phyloP scores from a whole-genome alignment of 78 protist species.

The Protostelium mycophagum region DNA sequence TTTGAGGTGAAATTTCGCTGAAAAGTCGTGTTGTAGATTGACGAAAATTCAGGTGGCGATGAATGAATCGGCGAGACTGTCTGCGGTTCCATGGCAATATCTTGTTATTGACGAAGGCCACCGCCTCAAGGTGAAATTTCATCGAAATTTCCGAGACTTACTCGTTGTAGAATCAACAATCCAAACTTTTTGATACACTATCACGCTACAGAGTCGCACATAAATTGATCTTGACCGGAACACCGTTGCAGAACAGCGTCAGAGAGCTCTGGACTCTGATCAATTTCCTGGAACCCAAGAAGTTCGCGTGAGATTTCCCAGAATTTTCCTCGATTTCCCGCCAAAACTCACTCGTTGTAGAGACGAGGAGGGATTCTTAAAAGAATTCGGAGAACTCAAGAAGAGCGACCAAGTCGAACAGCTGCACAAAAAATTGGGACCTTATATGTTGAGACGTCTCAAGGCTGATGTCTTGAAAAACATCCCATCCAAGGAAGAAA shows the following conservation, averaged over 20 bases:
- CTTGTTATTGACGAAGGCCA: slow-evolving; percentile 91
- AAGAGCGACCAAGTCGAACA: slow-evolving; percentile 38
- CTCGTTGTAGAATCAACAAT: slow-evolving; percentile 6
- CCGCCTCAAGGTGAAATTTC: slow-evolving; percentile 72
- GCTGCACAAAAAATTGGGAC: slow-evolving; percentile 74
- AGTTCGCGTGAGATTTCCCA: slow-evolving; percentile 45
- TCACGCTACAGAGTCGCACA: slow-evolving; percentile 17
- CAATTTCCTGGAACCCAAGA: slow-evolving; percentile 67
- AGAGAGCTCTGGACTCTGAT: slow-evolving; percentile 92
- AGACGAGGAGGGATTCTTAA: slow-evolving; percentile 1
- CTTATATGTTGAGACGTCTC: slow-evolving; percentile 84
- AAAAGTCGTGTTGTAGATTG: neutral
- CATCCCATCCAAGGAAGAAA: slow-evolving; percentile 79
- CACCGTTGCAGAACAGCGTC: slow-evolving; percentile 90
- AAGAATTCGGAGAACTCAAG: slow-evolving; percentile 46
- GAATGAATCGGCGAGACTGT: slow-evolving; percentile 25
- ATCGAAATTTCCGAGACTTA: slow-evolving; percentile 23
- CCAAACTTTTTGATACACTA: slow-evolving; percentile 3
- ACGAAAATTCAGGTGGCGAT: slow-evolving; percentile 24
- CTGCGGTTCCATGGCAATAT: slow-evolving; percentile 70
- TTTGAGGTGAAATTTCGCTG: slow-evolving; percentile 71
- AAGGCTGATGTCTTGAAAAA: slow-evolving; percentile 87
- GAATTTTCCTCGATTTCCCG: slow-evolving; percentile 53
- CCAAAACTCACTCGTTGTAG: neutral
- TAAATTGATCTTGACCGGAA: slow-evolving; percentile 85